Conservation (phyloP, 2,329 filamentous ascomycete species). For the Knufia fluminis region DNA sequence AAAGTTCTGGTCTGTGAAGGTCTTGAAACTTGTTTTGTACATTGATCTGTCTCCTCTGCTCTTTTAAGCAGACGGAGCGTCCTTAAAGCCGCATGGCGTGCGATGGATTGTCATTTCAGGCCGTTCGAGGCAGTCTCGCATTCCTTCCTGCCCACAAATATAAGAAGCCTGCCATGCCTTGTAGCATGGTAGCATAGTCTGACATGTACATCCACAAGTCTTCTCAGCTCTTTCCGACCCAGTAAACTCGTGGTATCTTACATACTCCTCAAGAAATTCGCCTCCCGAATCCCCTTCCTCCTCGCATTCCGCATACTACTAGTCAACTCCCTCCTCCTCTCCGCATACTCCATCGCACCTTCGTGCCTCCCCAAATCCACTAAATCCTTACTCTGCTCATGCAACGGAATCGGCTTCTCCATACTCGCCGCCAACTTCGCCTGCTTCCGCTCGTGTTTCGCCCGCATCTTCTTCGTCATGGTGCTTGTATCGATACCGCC, state of each 20-base stretch:
- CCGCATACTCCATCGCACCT: constrained; percentile 30
- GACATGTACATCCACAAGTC: background rate
- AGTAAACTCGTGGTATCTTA: constrained; percentile 22
- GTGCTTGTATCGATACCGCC: constrained; percentile 5
- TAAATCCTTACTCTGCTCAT: constrained; percentile 38
- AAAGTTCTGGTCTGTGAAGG: no score
- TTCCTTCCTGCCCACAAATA: no score
- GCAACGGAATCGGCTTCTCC: constrained; percentile 35
- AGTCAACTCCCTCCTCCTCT: constrained; percentile 33
- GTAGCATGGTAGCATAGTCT: no score
- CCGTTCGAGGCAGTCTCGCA: no score
- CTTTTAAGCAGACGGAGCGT: no score
- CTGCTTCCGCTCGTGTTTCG: constrained; percentile 39
- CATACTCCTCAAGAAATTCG: constrained; percentile 40
- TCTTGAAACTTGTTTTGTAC: no score
- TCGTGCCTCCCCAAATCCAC: constrained; percentile 31
- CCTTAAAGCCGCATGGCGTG: no score
- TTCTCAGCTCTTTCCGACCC: background rate
- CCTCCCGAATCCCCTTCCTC: constrained; percentile 38
- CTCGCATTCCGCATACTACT: constrained; percentile 37
- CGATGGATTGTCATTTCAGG: no score
- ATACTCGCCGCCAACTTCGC: constrained; percentile 31
- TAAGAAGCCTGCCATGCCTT: no score
- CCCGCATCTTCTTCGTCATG: constrained; percentile 40
- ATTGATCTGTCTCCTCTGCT: no score